phyloP scores from a whole-genome alignment of 2,329 filamentous ascomycete genomes.

The Ceratocystiopsis minuta region DNA sequence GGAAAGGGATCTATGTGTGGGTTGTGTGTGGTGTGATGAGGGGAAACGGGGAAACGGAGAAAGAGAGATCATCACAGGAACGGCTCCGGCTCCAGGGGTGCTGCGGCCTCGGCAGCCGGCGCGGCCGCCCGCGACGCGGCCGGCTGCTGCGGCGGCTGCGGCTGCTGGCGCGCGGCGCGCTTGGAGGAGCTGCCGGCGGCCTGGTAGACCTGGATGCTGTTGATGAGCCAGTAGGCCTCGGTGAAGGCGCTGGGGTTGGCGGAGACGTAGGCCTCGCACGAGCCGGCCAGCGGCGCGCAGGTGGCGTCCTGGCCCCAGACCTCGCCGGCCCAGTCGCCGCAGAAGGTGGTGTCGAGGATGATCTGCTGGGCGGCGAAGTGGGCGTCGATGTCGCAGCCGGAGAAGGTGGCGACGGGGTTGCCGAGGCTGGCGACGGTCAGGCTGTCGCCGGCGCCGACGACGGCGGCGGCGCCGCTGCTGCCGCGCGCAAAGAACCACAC shows the following conservation, averaged over 20 bases:
- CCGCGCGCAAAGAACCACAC: conserved; percentile 68
- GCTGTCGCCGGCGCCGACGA: conserved; percentile 25
- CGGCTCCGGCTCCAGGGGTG: background rate
- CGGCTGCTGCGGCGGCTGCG: no score
- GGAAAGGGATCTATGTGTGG: no score
- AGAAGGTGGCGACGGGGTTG: conserved; percentile 48
- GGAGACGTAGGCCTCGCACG: conserved; percentile 56
- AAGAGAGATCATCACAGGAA: conserved; percentile 4
- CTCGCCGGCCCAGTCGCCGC: conserved; percentile 68
- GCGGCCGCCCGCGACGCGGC: background rate
- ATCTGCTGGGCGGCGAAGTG: conserved; percentile 60
- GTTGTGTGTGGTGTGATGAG: background rate
- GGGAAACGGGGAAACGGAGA: background rate
- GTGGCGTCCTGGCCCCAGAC: conserved; percentile 41
- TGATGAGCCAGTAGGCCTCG: conserved; percentile 63
- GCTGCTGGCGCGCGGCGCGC: background rate
- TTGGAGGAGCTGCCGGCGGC: conserved; percentile 1
- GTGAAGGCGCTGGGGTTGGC: conserved; percentile 51
- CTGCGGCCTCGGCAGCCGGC: background rate
- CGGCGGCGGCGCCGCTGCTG: conserved; percentile 11
- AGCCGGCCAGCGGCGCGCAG: conserved; percentile 41
- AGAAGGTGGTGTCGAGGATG: conserved; percentile 70
- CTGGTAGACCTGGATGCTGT: conserved; percentile 48
- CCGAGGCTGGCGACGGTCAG: conserved; percentile 56
- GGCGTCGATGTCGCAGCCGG: conserved; percentile 49